Percentiles rank a stretch among this genome's conserved stretches.
phyloP scores from a whole-genome alignment of 257 asterid genomes.

The Solanum sejunctum region DNA sequence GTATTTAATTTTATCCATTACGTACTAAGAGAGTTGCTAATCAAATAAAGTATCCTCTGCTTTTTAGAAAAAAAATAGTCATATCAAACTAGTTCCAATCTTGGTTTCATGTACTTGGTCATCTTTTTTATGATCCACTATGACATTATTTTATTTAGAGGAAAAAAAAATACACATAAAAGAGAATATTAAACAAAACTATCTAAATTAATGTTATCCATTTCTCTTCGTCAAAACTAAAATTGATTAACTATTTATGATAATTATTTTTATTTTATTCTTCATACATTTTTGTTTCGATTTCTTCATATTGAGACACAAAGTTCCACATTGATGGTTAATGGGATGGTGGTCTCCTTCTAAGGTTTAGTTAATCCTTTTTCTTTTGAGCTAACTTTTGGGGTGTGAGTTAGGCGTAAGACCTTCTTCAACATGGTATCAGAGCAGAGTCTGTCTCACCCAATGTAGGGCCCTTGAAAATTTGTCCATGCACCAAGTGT shows the following conservation, averaged over 20 bases:
- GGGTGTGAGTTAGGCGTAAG: no score
- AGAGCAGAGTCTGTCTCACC: no score
- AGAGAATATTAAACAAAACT: not conserved
- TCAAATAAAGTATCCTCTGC: not conserved
- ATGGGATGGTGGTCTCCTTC: no score
- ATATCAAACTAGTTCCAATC: constrained; percentile 17
- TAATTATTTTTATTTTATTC: not conserved
- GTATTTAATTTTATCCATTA: constrained; percentile 23
- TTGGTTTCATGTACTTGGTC: constrained; percentile 54
- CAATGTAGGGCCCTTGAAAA: no score
- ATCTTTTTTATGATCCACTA: constrained; percentile 5
- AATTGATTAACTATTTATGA: no score
- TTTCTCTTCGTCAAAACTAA: not conserved
- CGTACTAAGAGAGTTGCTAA: constrained; percentile 23
- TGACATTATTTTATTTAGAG: not conserved
- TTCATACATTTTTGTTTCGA: not conserved
- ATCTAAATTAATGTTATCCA: not conserved
- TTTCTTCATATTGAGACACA: no score
- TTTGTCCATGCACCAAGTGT: no score
- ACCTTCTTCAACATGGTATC: no score
- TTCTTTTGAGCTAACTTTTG: no score
- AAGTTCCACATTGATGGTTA: no score
- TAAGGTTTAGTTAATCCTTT: no score
- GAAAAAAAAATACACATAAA: not conserved
- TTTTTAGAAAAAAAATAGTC: constrained; percentile 7